Evolutionary conservation across 768 basidiomycete species (phyloP).

Genomic region (Dentipellis fragilis): DNA sequence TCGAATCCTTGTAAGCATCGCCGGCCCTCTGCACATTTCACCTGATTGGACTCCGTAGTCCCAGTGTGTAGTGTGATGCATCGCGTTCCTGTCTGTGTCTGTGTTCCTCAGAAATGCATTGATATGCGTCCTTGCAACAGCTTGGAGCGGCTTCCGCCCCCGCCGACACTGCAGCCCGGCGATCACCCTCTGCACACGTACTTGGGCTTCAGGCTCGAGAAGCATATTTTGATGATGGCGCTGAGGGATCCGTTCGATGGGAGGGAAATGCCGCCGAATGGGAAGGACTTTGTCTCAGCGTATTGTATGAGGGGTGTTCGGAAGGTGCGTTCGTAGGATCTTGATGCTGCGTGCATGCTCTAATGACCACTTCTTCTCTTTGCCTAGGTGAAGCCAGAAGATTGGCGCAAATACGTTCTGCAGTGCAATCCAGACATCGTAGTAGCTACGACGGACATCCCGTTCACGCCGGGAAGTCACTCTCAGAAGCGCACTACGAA

Average conservation of each 20-base stretch:
- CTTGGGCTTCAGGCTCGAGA: slow-evolving; percentile 39
- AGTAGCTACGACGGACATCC: slow-evolving; percentile 60
- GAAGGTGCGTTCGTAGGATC: slow-evolving; percentile 36
- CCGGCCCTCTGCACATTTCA: not conserved
- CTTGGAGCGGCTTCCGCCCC: slow-evolving; percentile 56
- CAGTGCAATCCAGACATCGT: slow-evolving; percentile 59
- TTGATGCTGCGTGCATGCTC: not conserved
- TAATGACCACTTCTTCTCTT: not conserved
- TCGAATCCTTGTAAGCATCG: slow-evolving; percentile 65
- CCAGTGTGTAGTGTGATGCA: not conserved
- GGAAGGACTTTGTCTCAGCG: slow-evolving; percentile 44
- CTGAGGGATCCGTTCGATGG: slow-evolving; percentile 57
- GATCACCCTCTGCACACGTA: slow-evolving; percentile 51
- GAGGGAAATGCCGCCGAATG: slow-evolving; percentile 66
- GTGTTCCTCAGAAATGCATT: not conserved
- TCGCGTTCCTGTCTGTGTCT: not conserved
- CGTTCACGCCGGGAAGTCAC: slow-evolving; percentile 51
- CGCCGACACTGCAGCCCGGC: slow-evolving; percentile 50
- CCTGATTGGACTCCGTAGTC: slow-evolving; percentile 4
- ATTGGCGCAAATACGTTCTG: slow-evolving; percentile 47
- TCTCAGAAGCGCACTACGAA: slow-evolving; percentile 76
- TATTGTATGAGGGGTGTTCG: slow-evolving; percentile 59
- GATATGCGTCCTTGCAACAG: slow-evolving; percentile 22
- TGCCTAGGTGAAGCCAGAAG: slow-evolving; percentile 38
- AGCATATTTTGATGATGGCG: slow-evolving; percentile 49